These are phyloP conservation scores for Tremella mesenterica DNA, from an alignment of 768 basidiomycete species.

Conservation along the genomic window DNA sequence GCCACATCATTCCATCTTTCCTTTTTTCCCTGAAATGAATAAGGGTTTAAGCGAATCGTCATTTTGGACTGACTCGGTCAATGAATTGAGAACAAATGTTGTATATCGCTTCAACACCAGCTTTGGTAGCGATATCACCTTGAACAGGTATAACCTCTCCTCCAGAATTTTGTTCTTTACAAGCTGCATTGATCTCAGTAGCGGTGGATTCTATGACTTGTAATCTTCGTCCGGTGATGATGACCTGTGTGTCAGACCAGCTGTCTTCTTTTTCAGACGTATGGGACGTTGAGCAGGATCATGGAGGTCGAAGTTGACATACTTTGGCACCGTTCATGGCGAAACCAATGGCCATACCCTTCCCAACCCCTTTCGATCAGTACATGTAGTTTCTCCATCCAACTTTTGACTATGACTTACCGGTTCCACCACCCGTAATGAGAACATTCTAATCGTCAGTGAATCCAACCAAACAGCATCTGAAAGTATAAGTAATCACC, in stretches of 20 bases:
- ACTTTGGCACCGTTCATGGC: conserved; percentile 41
- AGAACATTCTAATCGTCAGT: conserved; percentile 20
- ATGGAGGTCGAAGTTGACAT: conserved; percentile 1
- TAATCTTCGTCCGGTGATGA: conserved; percentile 37
- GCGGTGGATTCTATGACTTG: conserved; percentile 32
- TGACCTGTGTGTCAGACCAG: conserved; percentile 2
- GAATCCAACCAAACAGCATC: too few species aligned
- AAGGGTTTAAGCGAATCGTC: too few species aligned
- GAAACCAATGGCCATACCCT: conserved; percentile 32
- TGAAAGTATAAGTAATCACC: conserved; percentile 5
- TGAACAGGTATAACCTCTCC: conserved; percentile 32
- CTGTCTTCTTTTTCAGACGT: too few species aligned
- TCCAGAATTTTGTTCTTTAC: conserved; percentile 6
- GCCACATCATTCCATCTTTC: too few species aligned
- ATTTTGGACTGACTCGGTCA: conserved; percentile 20
- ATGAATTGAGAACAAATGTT: conserved; percentile 17
- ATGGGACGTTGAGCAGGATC: too few species aligned
- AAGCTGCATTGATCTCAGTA: conserved; percentile 31
- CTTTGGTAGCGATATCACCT: conserved; percentile 35
- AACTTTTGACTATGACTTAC: too few species aligned
- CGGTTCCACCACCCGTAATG: conserved; percentile 41
- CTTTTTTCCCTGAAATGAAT: too few species aligned
- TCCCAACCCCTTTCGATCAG: too few species aligned
- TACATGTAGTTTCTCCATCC: too few species aligned
- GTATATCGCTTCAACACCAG: conserved; percentile 28